These are phyloP conservation scores for Russula vinacea DNA, from an alignment of 768 basidiomycete species.

Conservation along the genomic window DNA sequence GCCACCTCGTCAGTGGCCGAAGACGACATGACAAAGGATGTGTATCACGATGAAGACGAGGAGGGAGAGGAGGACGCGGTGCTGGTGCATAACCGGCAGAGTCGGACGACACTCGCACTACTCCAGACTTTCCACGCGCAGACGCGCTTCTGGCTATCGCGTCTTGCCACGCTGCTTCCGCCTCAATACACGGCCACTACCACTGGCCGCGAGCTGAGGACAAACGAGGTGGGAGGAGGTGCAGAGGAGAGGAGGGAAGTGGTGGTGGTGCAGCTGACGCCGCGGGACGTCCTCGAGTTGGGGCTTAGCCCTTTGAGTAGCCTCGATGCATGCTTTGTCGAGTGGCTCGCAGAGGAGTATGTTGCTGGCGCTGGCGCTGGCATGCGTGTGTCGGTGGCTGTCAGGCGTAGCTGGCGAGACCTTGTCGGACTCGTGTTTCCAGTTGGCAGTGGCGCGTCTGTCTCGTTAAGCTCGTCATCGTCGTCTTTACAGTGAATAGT, in stretches of 20 bases:
- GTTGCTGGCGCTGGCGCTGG: conserved; percentile 44
- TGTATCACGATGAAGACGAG: not conserved
- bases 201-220: not conserved
- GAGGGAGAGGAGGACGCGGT: conserved; percentile 48
- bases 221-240: too few species aligned
- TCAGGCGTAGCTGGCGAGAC: conserved; percentile 49
- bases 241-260: not conserved
- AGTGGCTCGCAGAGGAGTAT: conserved; percentile 73
- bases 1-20: not conserved
- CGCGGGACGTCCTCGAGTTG: conserved; percentile 48
- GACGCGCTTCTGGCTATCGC: conserved; percentile 54
- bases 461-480: not conserved
- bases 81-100: conserved; percentile 36
- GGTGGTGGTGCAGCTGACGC: conserved; percentile 28
- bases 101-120: conserved; percentile 47
- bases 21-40: not conserved
- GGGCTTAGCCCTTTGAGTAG: conserved; percentile 73
- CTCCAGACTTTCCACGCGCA: conserved; percentile 66
- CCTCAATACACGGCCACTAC: too few species aligned
- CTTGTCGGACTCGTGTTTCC: conserved; percentile 45
- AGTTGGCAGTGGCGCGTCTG: conserved; percentile 31
- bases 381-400: conserved; percentile 38
- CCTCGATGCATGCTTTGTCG: conserved; percentile 68
- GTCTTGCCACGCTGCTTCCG: conserved; percentile 33
- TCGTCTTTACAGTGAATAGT: too few species aligned